Conservation (phyloP, 805 yeast species). For the Kodamaea neixiangensis region DNA sequence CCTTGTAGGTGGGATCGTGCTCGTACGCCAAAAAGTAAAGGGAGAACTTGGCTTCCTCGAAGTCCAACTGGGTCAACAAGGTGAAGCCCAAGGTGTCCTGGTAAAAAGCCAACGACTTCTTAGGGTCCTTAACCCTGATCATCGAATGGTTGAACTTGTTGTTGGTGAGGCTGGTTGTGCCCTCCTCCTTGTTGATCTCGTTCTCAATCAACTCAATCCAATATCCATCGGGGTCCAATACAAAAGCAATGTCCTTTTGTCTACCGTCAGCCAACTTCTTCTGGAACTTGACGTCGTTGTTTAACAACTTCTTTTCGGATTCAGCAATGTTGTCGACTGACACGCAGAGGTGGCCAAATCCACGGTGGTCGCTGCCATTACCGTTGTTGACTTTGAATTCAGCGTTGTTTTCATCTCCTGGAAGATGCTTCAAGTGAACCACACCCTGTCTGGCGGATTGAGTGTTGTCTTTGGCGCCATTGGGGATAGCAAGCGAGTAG, state of each 20-base stretch:
- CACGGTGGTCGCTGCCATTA: constrained; percentile 72
- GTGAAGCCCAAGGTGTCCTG: constrained; percentile 79
- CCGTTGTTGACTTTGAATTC: constrained; percentile 71
- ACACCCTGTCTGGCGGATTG: constrained; percentile 52
- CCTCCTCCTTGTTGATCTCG: constrained; percentile 42
- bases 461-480: constrained; percentile 20
- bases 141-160: constrained; percentile 82
- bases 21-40: constrained; percentile 83
- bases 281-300: constrained; percentile 70
- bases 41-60: constrained; percentile 74
- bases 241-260: constrained; percentile 91
- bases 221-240: constrained; percentile 92
- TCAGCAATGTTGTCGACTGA: constrained; percentile 77
- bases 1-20: constrained; percentile 44
- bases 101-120: constrained; percentile 75
- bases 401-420: constrained; percentile 65
- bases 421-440: constrained; percentile 79
- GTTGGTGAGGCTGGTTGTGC: constrained; percentile 37
- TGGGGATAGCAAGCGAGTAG: constrained; percentile 64
- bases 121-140: constrained; percentile 90
- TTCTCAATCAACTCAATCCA: constrained; percentile 90
- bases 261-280: constrained; percentile 88
- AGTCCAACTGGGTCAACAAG: constrained; percentile 55
- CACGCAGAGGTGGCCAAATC: constrained; percentile 93
- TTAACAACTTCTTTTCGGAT: constrained; percentile 59